Evolutionary conservation across 176 grass and related monocot genomes (phyloP), one percentile per base, ranked within the genome.

Genomic region (Carex littledalei): DNA sequence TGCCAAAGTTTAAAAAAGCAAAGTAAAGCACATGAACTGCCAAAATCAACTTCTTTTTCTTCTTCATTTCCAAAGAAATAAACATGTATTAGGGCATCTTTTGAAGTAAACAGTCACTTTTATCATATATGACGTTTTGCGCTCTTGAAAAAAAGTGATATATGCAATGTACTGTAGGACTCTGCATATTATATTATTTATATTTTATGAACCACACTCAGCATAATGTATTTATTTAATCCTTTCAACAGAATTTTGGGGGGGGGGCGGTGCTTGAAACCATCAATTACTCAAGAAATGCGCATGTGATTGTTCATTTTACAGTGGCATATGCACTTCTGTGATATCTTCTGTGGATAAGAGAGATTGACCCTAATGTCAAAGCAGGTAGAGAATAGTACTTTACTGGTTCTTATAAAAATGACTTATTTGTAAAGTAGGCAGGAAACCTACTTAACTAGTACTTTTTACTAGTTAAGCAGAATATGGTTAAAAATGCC

Each of bases 381-480:
- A 77, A 77, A 16, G 55, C 49, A 55, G 22, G 12, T 55, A 77
- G 32, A 26, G 8, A 11, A 10, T 50, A 41, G 20, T 74, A 74
- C 24, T 74, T 50, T 74, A 52, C 9, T 14, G 5, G 31, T 34
- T 18, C 67, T 63, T 63, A 6, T 29, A 29, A 29, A 29, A 29
- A 29, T 29, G 26, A 29, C 26, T 29, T 29, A 29, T 47, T 11
- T 72, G 35, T n/a, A 7, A 67, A 67, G 4, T 67, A 74, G 43
- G n/a, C 70, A 74, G 8, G 70, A 74, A 72, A 74, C 70, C 20
- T 73, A 45, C 35, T n/a, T 72, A 72, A 75, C 49, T 31, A 31
- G 22, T 56, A 29, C 32, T 15, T 49, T 3, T 3, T 78, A 53
- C n/a, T 31, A 43, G 0, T 78, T 31, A 32, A 56, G 6, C 9